phyloP scores from a whole-genome alignment of 1,139 yeast genomes.

The Saccharomyces hybrid region DNA sequence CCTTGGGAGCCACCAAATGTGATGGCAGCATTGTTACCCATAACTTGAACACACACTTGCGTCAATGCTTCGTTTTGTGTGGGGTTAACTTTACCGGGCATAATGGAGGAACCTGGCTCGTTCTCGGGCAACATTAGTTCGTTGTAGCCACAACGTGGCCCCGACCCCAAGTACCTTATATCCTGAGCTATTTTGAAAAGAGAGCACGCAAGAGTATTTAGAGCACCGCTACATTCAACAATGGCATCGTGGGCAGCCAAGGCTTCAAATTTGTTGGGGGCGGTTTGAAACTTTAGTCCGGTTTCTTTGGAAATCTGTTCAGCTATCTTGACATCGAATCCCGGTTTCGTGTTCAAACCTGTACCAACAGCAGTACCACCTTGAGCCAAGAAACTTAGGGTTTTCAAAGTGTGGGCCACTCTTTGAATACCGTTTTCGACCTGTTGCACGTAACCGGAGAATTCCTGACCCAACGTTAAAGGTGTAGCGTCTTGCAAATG shows the following conservation, averaged over 20 bases:
- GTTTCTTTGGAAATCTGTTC: conserved; percentile 62
- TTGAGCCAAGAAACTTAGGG: conserved; percentile 80
- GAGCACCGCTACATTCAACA: conserved; percentile 95
- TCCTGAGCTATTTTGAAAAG: conserved; percentile 95
- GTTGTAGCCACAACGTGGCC: conserved; percentile 99
- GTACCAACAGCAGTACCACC: conserved; percentile 99
- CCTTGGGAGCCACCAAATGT: conserved; percentile 98
- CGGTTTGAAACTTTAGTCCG: conserved; percentile 82
- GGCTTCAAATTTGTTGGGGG: conserved; percentile 98
- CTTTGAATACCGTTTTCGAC: conserved; percentile 83
- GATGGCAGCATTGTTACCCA: conserved; percentile 91
- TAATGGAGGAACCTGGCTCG: conserved; percentile 97
- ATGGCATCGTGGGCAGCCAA: conserved; percentile 97
- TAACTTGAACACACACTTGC: conserved; percentile 95
- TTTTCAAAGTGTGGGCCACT: conserved; percentile 67
- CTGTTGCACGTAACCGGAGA: conserved; percentile 93
- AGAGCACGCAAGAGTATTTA: conserved; percentile 89
- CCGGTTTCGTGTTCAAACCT: conserved; percentile 86
- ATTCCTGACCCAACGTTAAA: conserved; percentile 93
- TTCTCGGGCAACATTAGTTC: conserved; percentile 93
- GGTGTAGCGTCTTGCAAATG: conserved; percentile 99
- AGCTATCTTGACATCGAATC: conserved; percentile 70
- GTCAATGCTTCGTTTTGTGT: conserved; percentile 98
- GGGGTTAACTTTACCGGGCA: conserved; percentile 99
- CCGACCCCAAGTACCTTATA: conserved; percentile 95